Base-by-base conservation (phyloP, 345 rosid genomes). In the Firmiana major region DNA sequence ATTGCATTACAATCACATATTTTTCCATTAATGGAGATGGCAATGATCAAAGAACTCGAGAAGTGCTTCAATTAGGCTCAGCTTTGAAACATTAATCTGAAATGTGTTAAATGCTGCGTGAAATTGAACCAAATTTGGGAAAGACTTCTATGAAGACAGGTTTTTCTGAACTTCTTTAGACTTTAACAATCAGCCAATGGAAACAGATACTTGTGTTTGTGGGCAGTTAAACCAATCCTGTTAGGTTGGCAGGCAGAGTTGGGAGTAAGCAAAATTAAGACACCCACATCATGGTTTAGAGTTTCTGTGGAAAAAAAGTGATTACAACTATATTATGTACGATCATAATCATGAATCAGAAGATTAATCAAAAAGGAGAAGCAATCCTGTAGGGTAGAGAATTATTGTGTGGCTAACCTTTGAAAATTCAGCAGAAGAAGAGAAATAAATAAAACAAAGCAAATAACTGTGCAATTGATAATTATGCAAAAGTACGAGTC, bases 291-390 rank as follows among this genome's bases (percentile, higher is more conserved):
- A n/a, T n/a, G n/a, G n/a, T 11, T 28, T 16, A 6, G 11, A 16
- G 62, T 28, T 51, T 51, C 22, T 31, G 43, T 19, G 13, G n/a
- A 51, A 46, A 24, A 17, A 6, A 7, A 1, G 19, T 26, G 70
- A 43, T 40, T 43, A 53, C 0, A 24, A 22, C 5, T 46, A 8
- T 31, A 26, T 59, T 34, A 71, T 68, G 75, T 48, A 81, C 64
- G 17, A 42, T 59, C 19, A 71, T 58, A 73, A 84, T 84, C 63
- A 84, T 84, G 79, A 74, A 48, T 26, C 2, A 7, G 70, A 74
- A 74, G 81, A 77, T 80, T 77, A 76, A 76, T 46, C 31, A n/a
- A 62, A 75, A 78, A 78, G 73, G 21, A 65, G 72, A 72, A 49
- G 76, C 76, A 75, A 84, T 76, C 62, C 75, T 78, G 78, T 60